Conservation (phyloP, 495 filamentous ascomycete genomes). For the Aspergillus egyptiacus region DNA sequence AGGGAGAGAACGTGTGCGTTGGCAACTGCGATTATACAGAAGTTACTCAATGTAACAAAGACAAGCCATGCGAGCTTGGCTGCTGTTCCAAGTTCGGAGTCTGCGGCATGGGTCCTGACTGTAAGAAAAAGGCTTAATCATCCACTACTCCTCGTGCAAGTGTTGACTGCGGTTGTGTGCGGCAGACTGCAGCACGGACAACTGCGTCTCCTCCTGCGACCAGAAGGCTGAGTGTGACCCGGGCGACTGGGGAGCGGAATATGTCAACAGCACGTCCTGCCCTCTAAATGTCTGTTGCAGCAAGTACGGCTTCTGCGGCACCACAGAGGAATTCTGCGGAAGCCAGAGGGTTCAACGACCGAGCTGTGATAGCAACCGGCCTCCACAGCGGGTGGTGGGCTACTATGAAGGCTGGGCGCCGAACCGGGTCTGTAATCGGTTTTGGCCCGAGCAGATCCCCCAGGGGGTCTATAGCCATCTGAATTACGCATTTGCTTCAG, state of each 20-base stretch:
- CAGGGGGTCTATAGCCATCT: conserved; percentile 34
- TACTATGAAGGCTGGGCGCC: conserved; percentile 25
- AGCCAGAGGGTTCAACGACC: conserved; percentile 2
- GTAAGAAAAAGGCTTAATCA: not conserved
- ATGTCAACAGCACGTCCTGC: conserved; percentile 15
- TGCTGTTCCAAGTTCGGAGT: conserved; percentile 15
- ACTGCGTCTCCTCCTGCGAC: conserved; percentile 24
- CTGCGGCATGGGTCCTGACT: conserved; percentile 19
- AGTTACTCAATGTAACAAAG: conserved; percentile 8
- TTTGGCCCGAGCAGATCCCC: conserved; percentile 19
- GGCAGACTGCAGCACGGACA: conserved; percentile 8
- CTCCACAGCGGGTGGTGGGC: conserved; percentile 11
- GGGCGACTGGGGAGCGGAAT: conserved; percentile 14
- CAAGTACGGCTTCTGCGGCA: conserved; percentile 30
- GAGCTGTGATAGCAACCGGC: not conserved
- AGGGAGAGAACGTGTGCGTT: conserved; percentile 10
- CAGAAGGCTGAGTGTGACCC: conserved; percentile 25
- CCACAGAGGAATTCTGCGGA: conserved; percentile 24
- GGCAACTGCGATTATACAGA: conserved; percentile 14
- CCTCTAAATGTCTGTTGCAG: conserved; percentile 35
- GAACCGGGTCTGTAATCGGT: conserved; percentile 7
- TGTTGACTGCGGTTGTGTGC: too few relatives aligned
- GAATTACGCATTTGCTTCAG: conserved; percentile 39
- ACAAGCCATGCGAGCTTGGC: conserved; percentile 19
- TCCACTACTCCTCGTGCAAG: too few relatives aligned